These are phyloP conservation scores for Daldinia bambusicola DNA, from an alignment of 495 filamentous ascomycete genomes.

Conservation along the genomic window DNA sequence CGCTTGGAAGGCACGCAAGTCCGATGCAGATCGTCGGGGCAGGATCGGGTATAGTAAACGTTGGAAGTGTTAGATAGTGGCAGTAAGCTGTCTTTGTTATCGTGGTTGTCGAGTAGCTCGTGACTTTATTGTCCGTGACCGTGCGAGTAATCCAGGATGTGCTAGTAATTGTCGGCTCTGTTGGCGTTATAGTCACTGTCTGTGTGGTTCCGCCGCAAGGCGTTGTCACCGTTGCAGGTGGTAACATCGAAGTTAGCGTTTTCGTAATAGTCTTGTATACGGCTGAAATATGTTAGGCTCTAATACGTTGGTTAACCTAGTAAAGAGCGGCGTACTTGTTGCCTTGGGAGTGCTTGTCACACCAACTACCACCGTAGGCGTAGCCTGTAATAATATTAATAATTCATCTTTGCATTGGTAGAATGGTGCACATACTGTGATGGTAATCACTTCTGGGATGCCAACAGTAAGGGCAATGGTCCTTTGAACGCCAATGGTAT, in stretches of 20 bases:
- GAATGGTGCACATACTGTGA: slow-evolving; percentile 46
- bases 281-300: slow-evolving; percentile 40
- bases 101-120: slow-evolving; percentile 51
- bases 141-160: slow-evolving; percentile 51
- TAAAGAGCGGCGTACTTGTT: slow-evolving; percentile 43
- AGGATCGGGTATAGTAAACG: slow-evolving; percentile 29
- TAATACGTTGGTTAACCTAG: not conserved
- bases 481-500: slow-evolving; percentile 54
- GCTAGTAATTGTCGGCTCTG: slow-evolving; percentile 46
- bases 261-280: slow-evolving; percentile 49
- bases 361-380: slow-evolving; percentile 54
- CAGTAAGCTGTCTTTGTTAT: slow-evolving; percentile 50
- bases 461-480: slow-evolving; percentile 52
- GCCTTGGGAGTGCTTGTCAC: slow-evolving; percentile 54
- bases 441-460: slow-evolving; percentile 47
- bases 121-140: slow-evolving; percentile 51
- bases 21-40: slow-evolving; percentile 40
- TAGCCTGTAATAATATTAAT: slow-evolving; percentile 44
- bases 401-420: not conserved
- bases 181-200: slow-evolving; percentile 53
- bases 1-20: slow-evolving; percentile 25
- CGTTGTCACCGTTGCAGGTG: slow-evolving; percentile 50
- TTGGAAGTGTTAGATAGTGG: slow-evolving; percentile 47
- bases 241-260: slow-evolving; percentile 52
- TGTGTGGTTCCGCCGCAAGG: slow-evolving; percentile 51